Base-by-base conservation (phyloP, 805 yeast species). In the Tetrapisispora fleetii region DNA sequence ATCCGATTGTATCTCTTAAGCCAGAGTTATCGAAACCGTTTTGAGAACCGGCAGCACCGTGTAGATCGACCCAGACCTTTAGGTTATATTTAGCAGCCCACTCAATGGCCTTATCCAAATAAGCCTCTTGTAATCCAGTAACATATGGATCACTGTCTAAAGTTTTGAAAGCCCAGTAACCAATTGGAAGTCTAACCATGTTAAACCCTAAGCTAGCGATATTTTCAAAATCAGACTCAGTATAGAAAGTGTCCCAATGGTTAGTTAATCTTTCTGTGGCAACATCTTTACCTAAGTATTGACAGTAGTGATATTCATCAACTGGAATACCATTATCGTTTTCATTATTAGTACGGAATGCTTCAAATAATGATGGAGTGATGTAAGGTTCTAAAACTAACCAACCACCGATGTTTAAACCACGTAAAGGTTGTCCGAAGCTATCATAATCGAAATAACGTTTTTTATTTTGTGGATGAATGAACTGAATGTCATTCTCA, bases 11-110 rank as follows among this genome's bases (percentile, higher is more conserved):
- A 61, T 83, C 96, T 58, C 95, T 77, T 53, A 78, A 69, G 27
- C 98, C 98, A 9, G 95, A 86, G 71, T 90, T 90, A 67, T 90
- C 98, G 60, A 88, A 91, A 14, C 97, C 97, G 64, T 90, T 90
- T 67, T 90, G 98, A 21, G 95, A 85, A 21, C 96, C 97, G 33
- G 96, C 95, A n/a, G 85, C 95, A 53, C 97, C 97, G 64, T 90
- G 98, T 59, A 90, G 68, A 65, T 91, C 97, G 40, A 90, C 75
- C 96, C 96, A 88, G 22, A 80, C 95, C 61, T 81, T 81, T 53
- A 90, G 61, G 38, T 73, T 75, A 54, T 80, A 60, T 17, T 71
- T 68, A 44, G 77, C 65, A 40, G 86, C 79, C 96, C 96, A 91
- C 17, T 62, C 74, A 39, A 90, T 68, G 16, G 96, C 95, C 59